Evolutionary conservation across 2,329 filamentous ascomycete genomes (phyloP), one percentile per base, ranked within the genome.

Genomic region (Neopestalotiopsis sp.): DNA sequence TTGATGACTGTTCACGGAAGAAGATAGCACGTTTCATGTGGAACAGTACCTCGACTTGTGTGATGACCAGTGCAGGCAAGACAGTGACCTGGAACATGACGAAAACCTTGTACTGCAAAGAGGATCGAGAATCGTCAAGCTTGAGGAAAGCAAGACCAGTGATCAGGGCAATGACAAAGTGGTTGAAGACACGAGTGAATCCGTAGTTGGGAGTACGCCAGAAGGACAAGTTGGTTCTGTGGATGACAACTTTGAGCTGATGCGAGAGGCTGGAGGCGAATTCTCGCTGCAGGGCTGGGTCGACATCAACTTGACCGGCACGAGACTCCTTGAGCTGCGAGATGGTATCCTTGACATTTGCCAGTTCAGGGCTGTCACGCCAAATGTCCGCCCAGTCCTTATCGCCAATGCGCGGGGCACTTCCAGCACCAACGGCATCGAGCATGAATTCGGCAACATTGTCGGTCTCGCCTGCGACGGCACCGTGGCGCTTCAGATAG

Each of bases 1-100:
- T 97, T 68, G 91, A 91, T 17, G 92, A 92, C 20, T 92, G 88
- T 81, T 97, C 94, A 69, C 94, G 92, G 85, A 95, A 96, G 83
- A 93, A 95, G 72, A 97, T 91, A 76, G 93, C 86, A 58, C 94
- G 89, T 71, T 92, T 91, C 75, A 95, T 84, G 76, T 94, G 91
- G 79, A 93, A 97, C 83, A 94, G 95, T 56, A 92, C 89, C 79
- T 97, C 92, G 67, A 97, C 92, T 76, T 97, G 94, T 1, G 91
- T 90, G 68, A 97, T 89, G 78, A 97, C 94, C 38, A 97, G 85
- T 1, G 93, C 92, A 0, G 94, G 94, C 32, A 97, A 85, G 28
- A 97, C 92, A 0, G 93, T 94, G 65, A 94, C 89, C 78, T 97
- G 94, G 88, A 97, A 97, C 79, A 96, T 93, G 80, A 95, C 89